Percentiles rank a stretch among this genome's conserved stretches.
These are phyloP conservation scores for Phialemonium atrogriseum DNA, from an alignment of 2,329 filamentous ascomycete genomes.

Conservation along the genomic window DNA sequence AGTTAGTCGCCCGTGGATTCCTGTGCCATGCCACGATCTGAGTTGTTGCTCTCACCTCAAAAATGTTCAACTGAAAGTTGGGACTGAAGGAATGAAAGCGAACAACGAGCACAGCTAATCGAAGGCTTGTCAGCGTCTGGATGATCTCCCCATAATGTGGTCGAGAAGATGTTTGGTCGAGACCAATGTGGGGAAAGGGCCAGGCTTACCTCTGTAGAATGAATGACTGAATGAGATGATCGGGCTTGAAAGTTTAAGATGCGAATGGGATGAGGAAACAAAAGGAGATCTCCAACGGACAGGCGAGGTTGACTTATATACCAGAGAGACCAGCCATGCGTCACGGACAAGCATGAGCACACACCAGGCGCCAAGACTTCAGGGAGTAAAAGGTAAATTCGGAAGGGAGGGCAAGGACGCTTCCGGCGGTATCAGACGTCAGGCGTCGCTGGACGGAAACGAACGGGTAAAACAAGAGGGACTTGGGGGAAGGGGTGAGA, in stretches of 20 bases:
- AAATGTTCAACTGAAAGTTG: conserved; percentile 27
- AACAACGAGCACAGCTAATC: conserved; percentile 40
- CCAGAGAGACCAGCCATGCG: conserved; percentile 6
- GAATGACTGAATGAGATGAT: conserved; percentile 31
- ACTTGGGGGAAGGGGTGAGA: conserved; percentile 4
- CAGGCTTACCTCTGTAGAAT: conserved; percentile 36
- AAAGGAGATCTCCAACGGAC: conserved; percentile 15
- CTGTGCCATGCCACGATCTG: not conserved
- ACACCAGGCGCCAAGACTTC: conserved; percentile 20
- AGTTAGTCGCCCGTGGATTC: conserved; percentile 11
- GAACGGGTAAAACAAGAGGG: conserved; percentile 21
- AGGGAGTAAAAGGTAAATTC: conserved; percentile 20
- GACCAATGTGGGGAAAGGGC: conserved; percentile 2
- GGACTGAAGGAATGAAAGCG: conserved; percentile 30
- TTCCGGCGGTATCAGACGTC: conserved; percentile 33
- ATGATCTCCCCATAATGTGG: too few relatives aligned
- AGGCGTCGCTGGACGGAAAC: conserved; percentile 20
- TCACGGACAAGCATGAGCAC: conserved; percentile 15
- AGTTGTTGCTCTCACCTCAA: conserved; percentile 22
- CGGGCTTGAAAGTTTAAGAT: conserved; percentile 19
- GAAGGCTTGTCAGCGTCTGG: conserved; percentile 6
- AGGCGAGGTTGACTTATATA: conserved; percentile 29
- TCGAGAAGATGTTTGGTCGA: not conserved
- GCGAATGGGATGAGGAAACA: conserved; percentile 26
- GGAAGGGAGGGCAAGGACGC: conserved; percentile 27